Percentiles rank a stretch among this genome's conserved stretches.
These are phyloP conservation scores for Simplicillium sp. DNA, from an alignment of 2,329 filamentous ascomycete species.

Conservation along the genomic window DNA sequence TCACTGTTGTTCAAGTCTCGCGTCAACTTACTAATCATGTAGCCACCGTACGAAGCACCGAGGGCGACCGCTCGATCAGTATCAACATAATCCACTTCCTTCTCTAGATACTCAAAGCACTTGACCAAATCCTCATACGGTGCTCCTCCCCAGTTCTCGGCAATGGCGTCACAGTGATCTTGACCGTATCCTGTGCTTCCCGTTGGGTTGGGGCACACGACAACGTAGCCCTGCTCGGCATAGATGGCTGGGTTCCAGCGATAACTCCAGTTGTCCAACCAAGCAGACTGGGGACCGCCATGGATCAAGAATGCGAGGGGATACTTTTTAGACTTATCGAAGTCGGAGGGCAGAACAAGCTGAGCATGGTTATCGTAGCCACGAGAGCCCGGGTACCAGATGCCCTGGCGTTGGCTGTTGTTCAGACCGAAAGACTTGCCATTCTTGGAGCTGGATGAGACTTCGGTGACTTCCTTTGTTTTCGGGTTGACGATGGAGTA, in stretches of 20 bases:
- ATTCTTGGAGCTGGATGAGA: constrained; percentile 57
- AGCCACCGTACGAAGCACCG: constrained; percentile 67
- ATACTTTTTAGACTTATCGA: constrained; percentile 62
- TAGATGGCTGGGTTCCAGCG: constrained; percentile 83
- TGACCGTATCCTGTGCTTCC: constrained; percentile 79
- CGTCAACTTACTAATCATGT: constrained; percentile 54
- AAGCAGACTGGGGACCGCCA: constrained; percentile 72
- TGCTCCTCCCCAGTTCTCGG: constrained; percentile 71
- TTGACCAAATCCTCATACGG: constrained; percentile 78
- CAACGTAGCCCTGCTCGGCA: constrained; percentile 80
- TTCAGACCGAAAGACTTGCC: constrained; percentile 60
- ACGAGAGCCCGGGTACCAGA: constrained; percentile 59
- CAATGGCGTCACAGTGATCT: constrained; percentile 66
- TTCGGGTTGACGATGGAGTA: constrained; percentile 51
- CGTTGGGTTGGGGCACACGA: constrained; percentile 73
- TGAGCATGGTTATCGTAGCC: constrained; percentile 61
- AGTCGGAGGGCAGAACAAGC: constrained; percentile 55
- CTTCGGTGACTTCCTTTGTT: constrained; percentile 22
- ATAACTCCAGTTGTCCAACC: constrained; percentile 67
- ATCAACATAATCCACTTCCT: constrained; percentile 59
- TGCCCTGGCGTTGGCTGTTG: constrained; percentile 52
- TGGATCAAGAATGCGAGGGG: constrained; percentile 74
- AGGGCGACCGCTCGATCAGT: constrained; percentile 60
- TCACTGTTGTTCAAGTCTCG: neutral
- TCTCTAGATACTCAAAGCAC: constrained; percentile 64